Evolutionary conservation across 2,329 filamentous ascomycete species (phyloP), one percentile per base, ranked within the genome.

Genomic region (Monosporascus sp.): DNA sequence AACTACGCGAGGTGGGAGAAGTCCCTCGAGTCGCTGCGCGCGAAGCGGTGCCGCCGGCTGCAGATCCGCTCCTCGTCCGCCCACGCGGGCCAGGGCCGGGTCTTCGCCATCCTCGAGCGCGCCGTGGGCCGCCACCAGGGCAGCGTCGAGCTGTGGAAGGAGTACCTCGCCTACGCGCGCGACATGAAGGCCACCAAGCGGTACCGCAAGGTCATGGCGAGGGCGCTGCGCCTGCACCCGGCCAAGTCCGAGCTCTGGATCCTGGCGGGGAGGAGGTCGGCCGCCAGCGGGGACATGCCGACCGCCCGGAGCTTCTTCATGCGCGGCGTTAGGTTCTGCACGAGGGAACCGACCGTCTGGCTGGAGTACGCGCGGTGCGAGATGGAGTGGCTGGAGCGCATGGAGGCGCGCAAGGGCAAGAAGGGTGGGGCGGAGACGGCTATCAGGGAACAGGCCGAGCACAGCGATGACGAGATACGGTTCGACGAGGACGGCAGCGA

Each of bases 281-380:
- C 95, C 41, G 78, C 79, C 18, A 83, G 91, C 64, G 90, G 88
- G 2, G 93, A 97, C 71, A 96, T 97, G 83, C 87, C 85, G 24
- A 86, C 87, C 45, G 91, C 93, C 3, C 76, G 94, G 56, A 87
- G 84, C 48, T 94, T 78, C 80, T 99, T 91, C 82, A 95, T 85
- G 77, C 80, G 93, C 57, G 94, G 92, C 0, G 81, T 96, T 65
- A 80, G 94, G 43, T 97, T 99, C 71, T 97, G 92, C 74, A 90
- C 86, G 50, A 82, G 77, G 48, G 86, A 88, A 47, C 83, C 78
- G 58, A 76, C 77, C 18, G 70, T 99, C 50, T 99, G 93, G 91
- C 68, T 96, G 36, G 90, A 96, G 72, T 97, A 97, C 67, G 88
- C 89, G 8, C 87, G 89, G 66, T 80, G 93, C 65, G 94, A 99